Evolutionary conservation across 306 rosid genomes (phyloP), one percentile per base, ranked within the genome.

Genomic region (Canavalia gladiata): DNA sequence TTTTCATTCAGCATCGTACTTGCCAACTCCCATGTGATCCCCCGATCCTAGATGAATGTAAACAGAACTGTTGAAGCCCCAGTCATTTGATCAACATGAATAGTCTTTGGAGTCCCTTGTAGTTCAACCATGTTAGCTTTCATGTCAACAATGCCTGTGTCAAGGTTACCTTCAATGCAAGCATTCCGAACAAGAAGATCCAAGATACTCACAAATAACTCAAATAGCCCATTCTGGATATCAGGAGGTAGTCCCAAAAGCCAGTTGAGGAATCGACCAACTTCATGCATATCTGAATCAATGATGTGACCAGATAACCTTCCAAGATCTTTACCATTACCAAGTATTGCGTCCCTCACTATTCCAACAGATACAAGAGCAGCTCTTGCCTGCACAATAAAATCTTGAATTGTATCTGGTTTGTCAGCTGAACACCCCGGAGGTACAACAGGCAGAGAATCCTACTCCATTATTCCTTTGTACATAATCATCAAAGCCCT

Each of bases 281-380:
- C 97, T 69, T 96, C 99, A 13, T 93, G 95, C 98, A 90, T 93
- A 82, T 96, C 98, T 18, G 99, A 96, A 80, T 96, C 99, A 86
- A 92, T 83, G 58, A 96, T 94, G 52, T 97, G 96, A 43, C 97
- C 94, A 80, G 90, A 78, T 28, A 83, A 58, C 89, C 82, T 95
- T 75, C 94, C 97, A 69, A 81, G 74, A 82, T 91, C 94, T 87
- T 87, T 92, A 60, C 93, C 97, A 80, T 83, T 87, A 91, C 97
- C 97, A 33, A 85, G 84, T 46, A 71, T 54, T 63, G 88, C 62
- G 81, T 93, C 97, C 91, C 98, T 93, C 72, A 92, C 87, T 85
- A 96, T 92, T 85, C 99, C 98, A 82, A 96, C 99, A 47, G 97
- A 89, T 49, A 87, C 85, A 74, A 96, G 98, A 86, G 97, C 96